Evolutionary conservation across 2,329 filamentous ascomycete species (phyloP), one percentile per base, ranked within the genome.

Genomic region (Rosellinia necatrix): DNA sequence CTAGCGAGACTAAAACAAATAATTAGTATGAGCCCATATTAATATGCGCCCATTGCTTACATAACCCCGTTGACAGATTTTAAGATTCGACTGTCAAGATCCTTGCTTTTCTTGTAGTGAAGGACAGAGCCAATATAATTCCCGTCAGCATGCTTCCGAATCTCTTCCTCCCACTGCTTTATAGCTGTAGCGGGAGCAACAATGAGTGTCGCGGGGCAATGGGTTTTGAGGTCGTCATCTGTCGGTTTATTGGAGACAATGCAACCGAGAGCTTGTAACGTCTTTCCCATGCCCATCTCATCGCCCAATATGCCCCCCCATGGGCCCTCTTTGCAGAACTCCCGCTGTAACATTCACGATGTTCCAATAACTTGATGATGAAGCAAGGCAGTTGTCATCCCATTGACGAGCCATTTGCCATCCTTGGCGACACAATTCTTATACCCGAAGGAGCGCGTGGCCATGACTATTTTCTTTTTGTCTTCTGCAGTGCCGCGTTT

Each of bases 211-310:
- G 49, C 3, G 13, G 17, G 19, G 15, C 13, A 4, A 9, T 29
- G 27, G 2, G 12, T 46, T 1, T 50, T 5, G 3, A 24, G 12
- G 12, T 46, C 51, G 0, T 54, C 22, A 3, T 46, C 34, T 9
- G 40, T 27, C 1, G 53, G 43, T 6, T 6, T 7, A 35, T 55
- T 59, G 13, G 56, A 53, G 2, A 60, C 56, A 6, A 57, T 49
- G 19, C 52, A 57, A 19, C 34, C 37, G 24, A 61, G 49, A 1
- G 46, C 30, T 19, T 61, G 15, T 0, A 61, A 17, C 3, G 59
- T 59, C 22, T 61, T 61, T 5, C 59, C 59, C 49, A 61, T 50
- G 2, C 59, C 59, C 56, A 61, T 61, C 32, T 61, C 56, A 24
- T 60, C 59, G 1, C 24, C 59, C 19, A 61, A 35, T 15, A 61